A percentile compares a stretch with the other conserved stretches of the same genome.
phyloP scores from a whole-genome alignment of 2,329 filamentous ascomycete genomes.

The Fusarium veterinarium region DNA sequence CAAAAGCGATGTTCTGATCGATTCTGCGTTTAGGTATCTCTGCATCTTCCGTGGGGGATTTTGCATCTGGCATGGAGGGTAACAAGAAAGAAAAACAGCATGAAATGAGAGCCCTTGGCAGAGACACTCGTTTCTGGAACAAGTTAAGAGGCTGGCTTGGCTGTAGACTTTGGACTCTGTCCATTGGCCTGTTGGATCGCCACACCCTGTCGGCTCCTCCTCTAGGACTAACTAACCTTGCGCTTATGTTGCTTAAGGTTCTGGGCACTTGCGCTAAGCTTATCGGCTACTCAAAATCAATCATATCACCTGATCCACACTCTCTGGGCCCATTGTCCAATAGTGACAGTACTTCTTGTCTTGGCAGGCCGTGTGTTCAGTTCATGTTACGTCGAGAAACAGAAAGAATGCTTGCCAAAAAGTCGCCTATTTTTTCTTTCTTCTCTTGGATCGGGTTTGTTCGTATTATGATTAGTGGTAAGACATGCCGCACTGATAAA shows the following conservation, averaged over 20 bases:
- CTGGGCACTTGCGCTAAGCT: slow-evolving; percentile 40
- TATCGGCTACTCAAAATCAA: slow-evolving; percentile 34
- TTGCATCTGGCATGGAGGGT: not conserved
- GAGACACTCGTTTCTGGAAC: slow-evolving; percentile 22
- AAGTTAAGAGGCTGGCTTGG: slow-evolving; percentile 32
- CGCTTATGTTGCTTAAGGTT: slow-evolving; percentile 41
- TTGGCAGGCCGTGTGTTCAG: slow-evolving; percentile 17
- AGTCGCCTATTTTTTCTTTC: not conserved
- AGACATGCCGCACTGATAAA: slow-evolving; percentile 9
- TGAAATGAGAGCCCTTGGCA: slow-evolving; percentile 6
- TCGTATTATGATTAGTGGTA: not conserved
- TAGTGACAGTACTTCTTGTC: slow-evolving; percentile 2
- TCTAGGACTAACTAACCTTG: slow-evolving; percentile 25
- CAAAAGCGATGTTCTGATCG: slow-evolving; percentile 4
- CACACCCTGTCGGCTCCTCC: slow-evolving; percentile 16
- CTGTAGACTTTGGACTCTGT: not conserved
- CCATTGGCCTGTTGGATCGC: slow-evolving; percentile 22
- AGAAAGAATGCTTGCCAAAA: slow-evolving; percentile 3
- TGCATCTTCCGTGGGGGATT: slow-evolving; percentile 14
- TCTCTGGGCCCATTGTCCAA: slow-evolving; percentile 18
- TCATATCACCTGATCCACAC: slow-evolving; percentile 16
- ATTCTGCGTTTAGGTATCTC: not conserved
- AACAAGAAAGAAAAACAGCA: slow-evolving; percentile 1
- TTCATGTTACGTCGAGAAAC: slow-evolving; percentile 9
- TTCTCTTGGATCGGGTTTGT: not conserved